Evolutionary conservation across 2,329 filamentous ascomycete genomes (phyloP).

Genomic region (Biscogniauxia marginata): DNA sequence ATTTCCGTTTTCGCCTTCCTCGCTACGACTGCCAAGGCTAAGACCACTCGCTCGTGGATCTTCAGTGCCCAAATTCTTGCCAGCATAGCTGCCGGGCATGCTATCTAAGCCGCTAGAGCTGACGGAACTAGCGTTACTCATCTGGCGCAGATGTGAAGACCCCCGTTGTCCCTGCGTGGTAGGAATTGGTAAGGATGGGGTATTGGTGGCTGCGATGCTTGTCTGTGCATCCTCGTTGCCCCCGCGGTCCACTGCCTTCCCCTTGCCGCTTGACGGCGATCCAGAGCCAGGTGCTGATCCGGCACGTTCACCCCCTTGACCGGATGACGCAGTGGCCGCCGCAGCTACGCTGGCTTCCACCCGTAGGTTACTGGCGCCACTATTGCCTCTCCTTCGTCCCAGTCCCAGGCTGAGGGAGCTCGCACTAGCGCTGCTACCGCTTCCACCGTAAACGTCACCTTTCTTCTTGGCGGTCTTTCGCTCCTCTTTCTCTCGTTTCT

Average conservation of each 20-base stretch:
- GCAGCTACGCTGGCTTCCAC: conserved; percentile 53
- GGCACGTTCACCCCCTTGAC: conserved; percentile 26
- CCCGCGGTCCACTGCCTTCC: conserved; percentile 66
- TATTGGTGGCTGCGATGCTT: conserved; percentile 35
- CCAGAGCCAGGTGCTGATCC: conserved; percentile 28
- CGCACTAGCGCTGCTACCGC: conserved; percentile 53
- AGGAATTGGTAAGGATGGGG: conserved; percentile 44
- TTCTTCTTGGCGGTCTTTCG: conserved; percentile 73
- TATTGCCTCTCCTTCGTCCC: conserved; percentile 59
- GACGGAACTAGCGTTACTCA: conserved; percentile 83
- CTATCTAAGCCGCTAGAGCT: conserved; percentile 76
- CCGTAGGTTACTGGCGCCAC: conserved; percentile 57
- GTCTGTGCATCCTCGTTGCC: conserved; percentile 18
- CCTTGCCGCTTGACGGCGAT: conserved; percentile 53
- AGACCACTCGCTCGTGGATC: conserved; percentile 55
- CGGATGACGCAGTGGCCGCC: conserved; percentile 37
- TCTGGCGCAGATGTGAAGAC: conserved; percentile 73
- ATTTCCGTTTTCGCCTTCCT: conserved; percentile 50
- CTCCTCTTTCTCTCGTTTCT: conserved; percentile 80
- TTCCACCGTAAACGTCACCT: conserved; percentile 40
- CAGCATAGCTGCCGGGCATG: conserved; percentile 50
- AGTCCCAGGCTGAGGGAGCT: conserved; percentile 64
- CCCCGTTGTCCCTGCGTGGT: conserved; percentile 52
- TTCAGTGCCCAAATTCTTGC: conserved; percentile 39
- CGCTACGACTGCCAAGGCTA: conserved; percentile 47